Base-by-base conservation (phyloP, 441 rosid species). In the Euphorbia neoarborescens region DNA sequence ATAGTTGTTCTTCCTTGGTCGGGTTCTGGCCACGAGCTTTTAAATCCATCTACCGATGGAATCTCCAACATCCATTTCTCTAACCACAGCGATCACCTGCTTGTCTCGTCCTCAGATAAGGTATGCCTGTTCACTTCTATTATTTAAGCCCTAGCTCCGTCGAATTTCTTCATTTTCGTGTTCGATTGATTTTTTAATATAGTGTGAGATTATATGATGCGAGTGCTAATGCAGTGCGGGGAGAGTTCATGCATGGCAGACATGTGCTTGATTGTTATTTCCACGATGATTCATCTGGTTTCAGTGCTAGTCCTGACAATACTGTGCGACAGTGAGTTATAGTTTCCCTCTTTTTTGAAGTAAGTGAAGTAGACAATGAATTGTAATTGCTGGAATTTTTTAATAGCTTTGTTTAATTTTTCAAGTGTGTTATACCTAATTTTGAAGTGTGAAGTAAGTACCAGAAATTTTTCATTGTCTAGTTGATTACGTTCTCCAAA, bases 71-170 rank as follows among this genome's bases (percentile, higher is more conserved):
- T 94, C 61, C 92, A 96, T 22, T 94, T 90, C 82, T 94, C 99
- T 56, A 91, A 94, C 74, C 94, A 87, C 78, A 91, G 96, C 80
- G 97, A 94, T 68, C 90, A 88, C 84, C 89, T 94, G 46, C 99
- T 94, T 78, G 97, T 94, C 67, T 94, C 99, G 68, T 94, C 99
- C 0, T 94, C 97, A 97, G 99, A 94, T 82, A 91, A 90, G 97
- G 98, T 90, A 77, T 71, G 1, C 34, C n/a, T 66, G 27, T 32
- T 71, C 69, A 19, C 28, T 48, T 48, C 14, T 0, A 8, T 4
- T 2, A 19, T 5, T 40, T 4, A 7, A 63, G 20, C 68, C 72
- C 72, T 68, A 35, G 58, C 38, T 35, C 7, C 17, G 65, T 22
- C 30, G 22, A 12, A 20, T 58, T 66, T 66, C 35, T 8, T 2